Evolutionary conservation across 768 basidiomycete species (phyloP), one percentile per base, ranked within the genome.

Genomic region (Leucocoprinus birnbaumii): DNA sequence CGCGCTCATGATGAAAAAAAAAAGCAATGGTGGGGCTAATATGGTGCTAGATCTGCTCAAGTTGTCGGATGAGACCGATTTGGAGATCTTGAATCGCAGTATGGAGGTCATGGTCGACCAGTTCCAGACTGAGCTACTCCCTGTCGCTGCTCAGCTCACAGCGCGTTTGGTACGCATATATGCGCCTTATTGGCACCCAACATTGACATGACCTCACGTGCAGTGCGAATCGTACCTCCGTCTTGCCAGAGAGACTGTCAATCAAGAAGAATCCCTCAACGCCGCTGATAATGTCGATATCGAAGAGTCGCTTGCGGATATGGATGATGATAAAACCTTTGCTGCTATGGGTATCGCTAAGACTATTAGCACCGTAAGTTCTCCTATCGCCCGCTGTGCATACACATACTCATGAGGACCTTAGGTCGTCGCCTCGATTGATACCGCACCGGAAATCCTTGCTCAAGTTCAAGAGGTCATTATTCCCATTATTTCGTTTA

Each of bases 21-120:
- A 31, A 11, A 11, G 31, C 11, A 31, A 5, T 5, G 31, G 31
- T 31, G 11, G 31, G 31, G 11, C 31, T 5, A 11, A 11, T 31
- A 11, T 11, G 31, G 11, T 31, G 11, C 31, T 5, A 91, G 91
- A 89, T 65, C 74, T 94, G n/a, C 79, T 94, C 62, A 91, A 91
- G 67, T 77, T 96, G 42, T 85, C 89, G n/a, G 89, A 94, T 65
- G 90, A 94, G 70, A 92, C 91, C 43, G 93, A 95, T 66, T 73
- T 96, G 42, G 92, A 95, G 65, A 79, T 91, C 46, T 76, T 94
- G 53, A 92, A 91, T 63, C 77, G 74, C 58, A 82, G 87, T 63
- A 91, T 93, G 86, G 89, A 92, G 62, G 81, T 83, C 22, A 86
- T 95, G 82, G 93, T 94, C 14, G 84, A 91, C 60, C 80, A 82